phyloP scores from a whole-genome alignment of 2,329 filamentous ascomycete genomes.

The Diaporthe sp. region DNA sequence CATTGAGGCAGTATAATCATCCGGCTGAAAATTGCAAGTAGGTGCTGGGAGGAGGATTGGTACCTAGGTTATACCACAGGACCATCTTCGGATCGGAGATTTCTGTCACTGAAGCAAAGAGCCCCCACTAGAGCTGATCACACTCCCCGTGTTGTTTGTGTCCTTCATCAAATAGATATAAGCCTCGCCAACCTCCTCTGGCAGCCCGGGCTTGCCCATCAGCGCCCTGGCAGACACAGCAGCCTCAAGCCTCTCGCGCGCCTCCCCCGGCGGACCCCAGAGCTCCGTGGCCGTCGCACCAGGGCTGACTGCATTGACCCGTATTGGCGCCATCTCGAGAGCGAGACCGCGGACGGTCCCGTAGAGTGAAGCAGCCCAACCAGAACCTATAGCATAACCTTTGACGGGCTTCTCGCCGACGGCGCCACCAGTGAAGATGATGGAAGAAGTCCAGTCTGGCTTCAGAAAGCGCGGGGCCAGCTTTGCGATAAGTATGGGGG shows the following conservation, averaged over 20 bases:
- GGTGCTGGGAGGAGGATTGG: rapidly evolving
- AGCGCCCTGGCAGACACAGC: slow-evolving; percentile 37
- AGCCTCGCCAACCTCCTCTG: slow-evolving; percentile 37
- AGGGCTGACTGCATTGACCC: slow-evolving; percentile 65
- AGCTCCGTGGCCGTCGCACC: slow-evolving; percentile 56
- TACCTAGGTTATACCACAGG: neutral
- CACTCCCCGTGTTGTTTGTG: slow-evolving; percentile 38
- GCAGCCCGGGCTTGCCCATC: slow-evolving; percentile 21
- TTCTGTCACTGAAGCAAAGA: slow-evolving; percentile 19
- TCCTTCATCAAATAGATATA: slow-evolving; percentile 41
- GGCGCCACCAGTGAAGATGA: slow-evolving; percentile 62
- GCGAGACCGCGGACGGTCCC: slow-evolving; percentile 63
- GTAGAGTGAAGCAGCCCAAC: slow-evolving; percentile 56
- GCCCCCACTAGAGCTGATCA: slow-evolving; percentile 29
- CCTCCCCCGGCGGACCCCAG: slow-evolving; percentile 47
- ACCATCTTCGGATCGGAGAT: neutral
- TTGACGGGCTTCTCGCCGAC: slow-evolving; percentile 60
- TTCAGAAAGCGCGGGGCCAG: slow-evolving; percentile 55
- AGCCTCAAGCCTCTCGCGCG: slow-evolving; percentile 9
- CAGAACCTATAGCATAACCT: slow-evolving; percentile 53
- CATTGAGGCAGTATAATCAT: neutral
- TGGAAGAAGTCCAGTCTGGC: slow-evolving; percentile 52
- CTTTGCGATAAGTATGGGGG: slow-evolving; percentile 61
- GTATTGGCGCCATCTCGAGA: slow-evolving; percentile 63
- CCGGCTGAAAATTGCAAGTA: neutral